Base-by-base conservation (phyloP, 2,329 filamentous ascomycete genomes). In the Pyrenophora tritici-repentis region DNA sequence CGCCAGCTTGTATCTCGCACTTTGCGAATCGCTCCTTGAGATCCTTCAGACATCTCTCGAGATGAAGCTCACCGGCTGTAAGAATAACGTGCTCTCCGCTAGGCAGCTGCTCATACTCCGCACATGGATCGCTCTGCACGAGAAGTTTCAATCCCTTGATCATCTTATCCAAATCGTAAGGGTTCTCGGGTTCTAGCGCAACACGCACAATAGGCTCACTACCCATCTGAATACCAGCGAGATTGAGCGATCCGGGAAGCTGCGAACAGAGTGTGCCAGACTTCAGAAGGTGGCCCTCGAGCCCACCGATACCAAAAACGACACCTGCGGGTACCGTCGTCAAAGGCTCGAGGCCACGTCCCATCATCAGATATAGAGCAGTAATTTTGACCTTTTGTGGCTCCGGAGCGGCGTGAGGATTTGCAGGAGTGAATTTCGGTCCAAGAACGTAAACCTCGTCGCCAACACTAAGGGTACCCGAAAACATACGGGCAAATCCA, bases 291-390 rank as follows among this genome's bases (percentile, higher is more conserved):
- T 93, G 88, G 13, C 92, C 93, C 67, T 94, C 92, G 1, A 99
- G 83, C 2, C 94, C 94, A 26, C 88, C 91, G 47, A 99, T 94
- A 18, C 94, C 94, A 68, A 99, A 97, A 4, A 99, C 89, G 6
- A 96, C 92, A 36, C 94, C 94, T 0, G 94, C 93, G 5, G 93
- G 93, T 0, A 97, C 93, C 0, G 88, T 88, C 13, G 85, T 83
- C 0, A 99, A 82, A 1, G 87, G 83, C 68, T 97, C 93, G 4
- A 99, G 79, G 51, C 88, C 88, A 51, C 93, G 84, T 24, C 94
- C 94, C 94, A 99, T 99, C 46, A 99, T 85, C 71, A 99, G 86
- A 73, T 99, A 99, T 2, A 99, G 79, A 2, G 90, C 90, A 13
- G 87, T 92, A 42, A 99, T 86, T 0, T 85, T 93, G 32, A 96